Percentiles rank a stretch among this genome's conserved stretches.
Evolutionary conservation across 108 stramenopile genomes (phyloP).

Genomic region (Fistulifera solaris): DNA sequence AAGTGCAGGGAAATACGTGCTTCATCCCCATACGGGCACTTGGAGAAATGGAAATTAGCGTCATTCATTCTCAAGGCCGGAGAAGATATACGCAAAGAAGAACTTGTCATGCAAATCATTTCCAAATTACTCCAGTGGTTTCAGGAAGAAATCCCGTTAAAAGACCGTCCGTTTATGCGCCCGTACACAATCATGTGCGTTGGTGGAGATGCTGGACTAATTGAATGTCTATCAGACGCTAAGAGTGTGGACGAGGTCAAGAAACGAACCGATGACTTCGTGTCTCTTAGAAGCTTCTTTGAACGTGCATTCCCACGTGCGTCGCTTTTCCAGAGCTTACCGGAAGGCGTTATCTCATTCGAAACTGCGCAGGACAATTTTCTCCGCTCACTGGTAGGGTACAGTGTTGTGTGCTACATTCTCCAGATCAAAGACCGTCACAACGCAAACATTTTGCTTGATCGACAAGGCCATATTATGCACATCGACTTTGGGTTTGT

Average conservation of each 20-base stretch:
- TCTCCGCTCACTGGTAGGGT: slow-evolving; percentile 79
- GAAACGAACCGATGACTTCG: slow-evolving; percentile 68
- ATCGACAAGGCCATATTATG: slow-evolving; percentile 49
- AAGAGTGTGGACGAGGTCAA: slow-evolving; percentile 85
- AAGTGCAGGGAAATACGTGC: slow-evolving; percentile 63
- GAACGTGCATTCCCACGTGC: slow-evolving; percentile 30
- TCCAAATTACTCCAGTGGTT: slow-evolving; percentile 71
- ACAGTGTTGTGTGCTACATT: slow-evolving; percentile 90
- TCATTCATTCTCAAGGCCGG: slow-evolving; percentile 85
- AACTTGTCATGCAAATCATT: slow-evolving; percentile 83
- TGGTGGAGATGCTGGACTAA: slow-evolving; percentile 76
- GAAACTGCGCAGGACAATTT: slow-evolving; percentile 85
- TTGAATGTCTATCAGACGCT: slow-evolving; percentile 80
- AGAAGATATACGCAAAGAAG: slow-evolving; percentile 85
- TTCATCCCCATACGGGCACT: slow-evolving; percentile 63
- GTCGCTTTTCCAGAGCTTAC: background rate
- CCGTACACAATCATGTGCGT: slow-evolving; percentile 88
- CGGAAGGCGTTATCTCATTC: slow-evolving; percentile 28
- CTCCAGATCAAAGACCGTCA: slow-evolving; percentile 96
- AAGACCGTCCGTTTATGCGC: slow-evolving; percentile 59
- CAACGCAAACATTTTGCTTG: slow-evolving; percentile 95
- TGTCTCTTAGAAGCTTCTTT: slow-evolving; percentile 63
- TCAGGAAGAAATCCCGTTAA: slow-evolving; percentile 56
- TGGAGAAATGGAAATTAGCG: slow-evolving; percentile 73
- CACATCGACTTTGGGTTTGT: slow-evolving; percentile 99